Evolutionary conservation across 306 rosid species (phyloP), one percentile per base, ranked within the genome.

Genomic region (Purshia tridentata): DNA sequence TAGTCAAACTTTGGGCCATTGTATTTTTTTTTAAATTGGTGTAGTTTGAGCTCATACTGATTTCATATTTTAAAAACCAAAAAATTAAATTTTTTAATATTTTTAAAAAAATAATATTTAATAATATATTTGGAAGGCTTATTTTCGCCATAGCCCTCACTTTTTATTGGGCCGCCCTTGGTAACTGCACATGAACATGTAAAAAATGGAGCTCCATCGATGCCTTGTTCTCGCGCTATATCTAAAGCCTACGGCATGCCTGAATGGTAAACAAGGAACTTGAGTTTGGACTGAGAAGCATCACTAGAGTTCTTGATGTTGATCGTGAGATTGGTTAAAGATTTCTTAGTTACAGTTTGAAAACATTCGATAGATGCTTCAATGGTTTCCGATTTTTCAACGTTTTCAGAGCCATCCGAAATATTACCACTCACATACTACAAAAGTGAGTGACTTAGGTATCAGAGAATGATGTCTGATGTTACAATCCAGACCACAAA

Each of bases 151-250:
- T n/a, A n/a, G n/a, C n/a, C n/a, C n/a, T n/a, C n/a, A n/a, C n/a
- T n/a, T n/a, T n/a, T n/a, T n/a, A n/a, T n/a, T n/a, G n/a, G n/a
- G n/a, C n/a, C n/a, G n/a, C n/a, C n/a, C n/a, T n/a, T n/a, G n/a
- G n/a, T n/a, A 1, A 86, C 90, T 13, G 80, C 84, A 79, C 83
- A 78, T 46, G 77, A 59, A 54, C 84, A 87, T 11, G 93, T 86
- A 58, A 86, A 86, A 65, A 88, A 84, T 20, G 89, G 73, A 68
- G 85, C 89, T 42, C 78, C 89, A 2, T 54, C 7, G 15, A 86
- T 19, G 0, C 87, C 86, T 66, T 81, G 82, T 11, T 71, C 71
- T 69, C 84, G 84, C 40, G 85, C 77, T 6, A 88, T 82, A 46
- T 88, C 89, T 37, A 86, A 72, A 5, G 42, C 83, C 91, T 89